Evolutionary conservation across 2,329 filamentous ascomycete species (phyloP), one percentile per base, ranked within the genome.

Genomic region (Colletotrichum camelliae): DNA sequence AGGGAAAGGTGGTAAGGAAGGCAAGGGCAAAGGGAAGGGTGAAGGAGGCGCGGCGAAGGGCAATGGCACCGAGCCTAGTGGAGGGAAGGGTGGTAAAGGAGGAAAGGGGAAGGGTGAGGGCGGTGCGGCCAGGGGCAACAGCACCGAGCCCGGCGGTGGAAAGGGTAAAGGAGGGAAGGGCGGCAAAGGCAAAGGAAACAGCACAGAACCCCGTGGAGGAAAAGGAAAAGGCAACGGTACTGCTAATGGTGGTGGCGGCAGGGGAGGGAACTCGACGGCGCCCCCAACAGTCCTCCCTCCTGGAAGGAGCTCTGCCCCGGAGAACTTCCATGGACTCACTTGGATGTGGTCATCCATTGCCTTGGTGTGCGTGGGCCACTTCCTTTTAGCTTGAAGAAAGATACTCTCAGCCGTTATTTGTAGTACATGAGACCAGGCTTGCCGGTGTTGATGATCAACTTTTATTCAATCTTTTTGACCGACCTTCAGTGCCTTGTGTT

Each of bases 301-400:
- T 9, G 33, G 66, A 5, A 27, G n/a, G 5, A 48, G 58, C 43
- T 64, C 73, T 12, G 58, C 73, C 7, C 18, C 64, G 1, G 60
- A 43, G 21, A n/a, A 15, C 18, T 33, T 16, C 6, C 37, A 64
- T 12, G 64, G 70, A 0, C 13, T 75, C 15, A 48, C 57, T 4
- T 71, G 64, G 43, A 27, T 73, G 15, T 29, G 71, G 73, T 39
- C 73, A 3, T 60, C 64, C 33, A 48, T 52, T n/a, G 57, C 48
- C 5, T 57, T 75, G 3, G 73, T 73, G 35, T 75, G 70, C 21
- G 7, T 68, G 16, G 73, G 73, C 10, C 73, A 73, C 5, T 73
- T 60, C 10, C 18, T 75, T 16, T 9, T 75, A 57, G 70, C 64
- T 60, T 75, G n/a, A 68, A 21, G 31, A 27, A 27, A 43, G 37